A percentile compares a stretch with the other conserved stretches of the same genome.
Conservation (phyloP, 768 basidiomycete species). For the Leucogyrophana mollusca region DNA sequence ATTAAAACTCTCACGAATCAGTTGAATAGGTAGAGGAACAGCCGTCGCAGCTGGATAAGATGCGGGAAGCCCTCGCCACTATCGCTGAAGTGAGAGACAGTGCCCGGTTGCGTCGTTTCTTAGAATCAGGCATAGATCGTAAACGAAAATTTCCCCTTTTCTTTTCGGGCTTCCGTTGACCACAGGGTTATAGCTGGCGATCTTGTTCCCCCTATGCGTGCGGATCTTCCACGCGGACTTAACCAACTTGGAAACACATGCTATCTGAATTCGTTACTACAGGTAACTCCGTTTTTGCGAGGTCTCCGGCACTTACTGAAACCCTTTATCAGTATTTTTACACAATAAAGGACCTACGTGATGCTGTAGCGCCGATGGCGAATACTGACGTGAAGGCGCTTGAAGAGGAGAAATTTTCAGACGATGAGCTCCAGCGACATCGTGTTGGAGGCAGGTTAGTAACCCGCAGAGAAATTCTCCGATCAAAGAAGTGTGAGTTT, state of each 20-base stretch:
- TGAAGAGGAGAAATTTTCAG: constrained; percentile 71
- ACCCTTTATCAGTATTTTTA: constrained; percentile 76
- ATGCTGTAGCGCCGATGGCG: constrained; percentile 63
- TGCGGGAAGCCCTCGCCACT: constrained; percentile 69
- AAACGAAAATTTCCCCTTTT: constrained; percentile 31
- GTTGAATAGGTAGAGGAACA: constrained; percentile 64
- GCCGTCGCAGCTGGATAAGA: constrained; percentile 62
- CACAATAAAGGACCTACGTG: constrained; percentile 88
- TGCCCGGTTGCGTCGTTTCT: constrained; percentile 61
- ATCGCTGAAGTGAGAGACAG: constrained; percentile 79
- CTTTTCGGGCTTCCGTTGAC: not conserved
- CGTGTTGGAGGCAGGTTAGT: constrained; percentile 87
- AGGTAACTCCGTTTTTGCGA: constrained; percentile 37
- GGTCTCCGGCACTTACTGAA: not conserved
- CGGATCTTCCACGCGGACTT: constrained; percentile 79
- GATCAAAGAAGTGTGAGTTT: constrained; percentile 79
- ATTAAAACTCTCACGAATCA: constrained; percentile 8
- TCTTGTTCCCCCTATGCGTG: constrained; percentile 45
- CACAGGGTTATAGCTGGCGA: constrained; percentile 56
- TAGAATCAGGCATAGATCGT: constrained; percentile 75
- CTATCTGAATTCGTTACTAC: constrained; percentile 78
- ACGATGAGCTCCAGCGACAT: constrained; percentile 79
- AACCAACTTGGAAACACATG: constrained; percentile 90
- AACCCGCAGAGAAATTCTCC: constrained; percentile 74
- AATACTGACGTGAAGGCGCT: constrained; percentile 52